phyloP scores from a whole-genome alignment of 441 rosid genomes.

The Populus hybrid region DNA sequence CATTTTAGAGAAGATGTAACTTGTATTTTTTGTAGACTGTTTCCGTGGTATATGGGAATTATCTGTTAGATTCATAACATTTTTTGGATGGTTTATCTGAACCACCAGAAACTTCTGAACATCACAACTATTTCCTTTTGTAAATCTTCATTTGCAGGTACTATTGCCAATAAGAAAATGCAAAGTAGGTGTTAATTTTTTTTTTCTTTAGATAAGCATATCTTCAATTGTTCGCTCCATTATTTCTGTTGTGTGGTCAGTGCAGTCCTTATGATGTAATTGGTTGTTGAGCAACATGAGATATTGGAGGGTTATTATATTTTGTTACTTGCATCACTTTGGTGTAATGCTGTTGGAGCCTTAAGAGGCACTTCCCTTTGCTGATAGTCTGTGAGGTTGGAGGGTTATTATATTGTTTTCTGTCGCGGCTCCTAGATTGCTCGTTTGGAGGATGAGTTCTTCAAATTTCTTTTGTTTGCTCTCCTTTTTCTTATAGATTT shows the following conservation, averaged over 20 bases:
- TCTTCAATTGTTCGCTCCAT: not conserved
- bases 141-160: not conserved
- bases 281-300: too few species aligned
- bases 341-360: too few species aligned
- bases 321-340: too few species aligned
- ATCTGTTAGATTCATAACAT: not conserved
- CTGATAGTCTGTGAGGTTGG: too few species aligned
- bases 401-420: too few species aligned
- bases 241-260: not conserved
- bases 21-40: not conserved
- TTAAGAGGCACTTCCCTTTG: too few species aligned
- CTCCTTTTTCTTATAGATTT: not conserved
- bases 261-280: too few species aligned
- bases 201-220: not conserved
- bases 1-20: not conserved
- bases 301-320: too few species aligned
- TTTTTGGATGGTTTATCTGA: too few species aligned
- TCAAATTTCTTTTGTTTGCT: not conserved
- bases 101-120: not conserved
- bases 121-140: not conserved
- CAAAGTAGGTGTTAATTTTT: not conserved
- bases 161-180: not conserved
- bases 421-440: not conserved
- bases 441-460: not conserved
- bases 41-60: not conserved